A percentile compares a stretch with the other conserved stretches of the same genome.
phyloP scores from a whole-genome alignment of 768 basidiomycete species.

The Tricholoma terreum region DNA sequence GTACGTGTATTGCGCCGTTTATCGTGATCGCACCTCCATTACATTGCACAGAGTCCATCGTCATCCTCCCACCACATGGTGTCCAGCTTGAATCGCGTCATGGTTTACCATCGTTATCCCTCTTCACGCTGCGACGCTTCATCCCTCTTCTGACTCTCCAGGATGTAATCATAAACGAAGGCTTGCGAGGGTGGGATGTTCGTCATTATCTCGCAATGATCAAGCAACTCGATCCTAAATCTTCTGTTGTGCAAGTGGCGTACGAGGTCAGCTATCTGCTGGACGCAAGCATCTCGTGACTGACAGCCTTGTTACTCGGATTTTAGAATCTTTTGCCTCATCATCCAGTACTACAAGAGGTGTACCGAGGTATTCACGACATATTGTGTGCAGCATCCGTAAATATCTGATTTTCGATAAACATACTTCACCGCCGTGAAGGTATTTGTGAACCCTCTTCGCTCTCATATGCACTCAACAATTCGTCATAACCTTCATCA shows the following conservation, averaged over 20 bases:
- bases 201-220: conserved; percentile 62
- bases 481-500: conserved; percentile 72
- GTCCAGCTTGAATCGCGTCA: conserved; percentile 72
- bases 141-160: conserved; percentile 52
- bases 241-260: conserved; percentile 46
- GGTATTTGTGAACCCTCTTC: conserved; percentile 43
- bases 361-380: conserved; percentile 62
- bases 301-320: not conserved
- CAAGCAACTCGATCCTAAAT: conserved; percentile 25
- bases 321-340: conserved; percentile 63
- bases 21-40: not conserved
- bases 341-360: conserved; percentile 54
- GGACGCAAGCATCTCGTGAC: not conserved
- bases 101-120: conserved; percentile 44
- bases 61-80: conserved; percentile 64
- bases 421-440: conserved; percentile 7
- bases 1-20: conserved; percentile 6
- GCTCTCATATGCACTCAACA: conserved; percentile 80
- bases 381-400: conserved; percentile 17
- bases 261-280: conserved; percentile 48
- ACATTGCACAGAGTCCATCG: conserved; percentile 55
- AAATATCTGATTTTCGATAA: not conserved
- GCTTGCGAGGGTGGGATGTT: conserved; percentile 67
- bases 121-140: conserved; percentile 47
- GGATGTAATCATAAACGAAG: conserved; percentile 75